Percentiles rank a stretch among this genome's conserved stretches.
phyloP scores from a whole-genome alignment of 208 protist species.

The Wallacemonas sp. region DNA sequence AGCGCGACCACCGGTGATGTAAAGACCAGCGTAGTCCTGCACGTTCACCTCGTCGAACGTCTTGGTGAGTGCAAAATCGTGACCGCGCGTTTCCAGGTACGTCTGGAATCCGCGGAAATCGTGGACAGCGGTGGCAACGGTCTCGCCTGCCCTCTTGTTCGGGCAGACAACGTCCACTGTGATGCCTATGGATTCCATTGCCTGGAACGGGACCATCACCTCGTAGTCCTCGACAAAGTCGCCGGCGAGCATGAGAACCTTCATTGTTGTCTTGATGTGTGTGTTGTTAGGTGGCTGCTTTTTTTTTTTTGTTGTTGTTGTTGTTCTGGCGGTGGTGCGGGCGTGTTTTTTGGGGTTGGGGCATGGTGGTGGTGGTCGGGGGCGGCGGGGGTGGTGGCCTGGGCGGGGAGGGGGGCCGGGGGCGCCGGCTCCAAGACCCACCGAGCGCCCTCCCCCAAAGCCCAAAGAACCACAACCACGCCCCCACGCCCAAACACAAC shows the following conservation, averaged over 20 bases:
- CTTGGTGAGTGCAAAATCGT: constrained; percentile 44
- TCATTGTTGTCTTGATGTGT: constrained; percentile 27
- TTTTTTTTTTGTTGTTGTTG: background rate
- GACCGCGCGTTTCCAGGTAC: constrained; percentile 37
- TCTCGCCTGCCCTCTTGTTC: constrained; percentile 29
- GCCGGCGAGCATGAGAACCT: constrained; percentile 40
- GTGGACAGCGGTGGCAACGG: constrained; percentile 29
- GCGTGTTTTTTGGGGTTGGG: background rate
- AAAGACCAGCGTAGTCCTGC: constrained; percentile 31
- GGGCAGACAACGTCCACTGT: constrained; percentile 36
- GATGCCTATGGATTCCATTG: constrained; percentile 31
- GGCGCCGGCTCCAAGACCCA: background rate
- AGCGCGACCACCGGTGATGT: constrained; percentile 36
- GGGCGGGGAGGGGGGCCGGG: background rate
- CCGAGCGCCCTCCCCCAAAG: background rate
- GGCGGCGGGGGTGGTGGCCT: background rate
- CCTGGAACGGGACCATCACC: constrained; percentile 43
- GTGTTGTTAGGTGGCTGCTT: background rate
- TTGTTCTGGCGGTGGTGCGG: background rate
- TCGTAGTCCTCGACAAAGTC: constrained; percentile 51
- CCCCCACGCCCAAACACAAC: background rate
- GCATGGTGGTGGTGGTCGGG: background rate
- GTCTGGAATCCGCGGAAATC: constrained; percentile 40
- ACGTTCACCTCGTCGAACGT: constrained; percentile 36
- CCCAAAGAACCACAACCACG: background rate